Evolutionary conservation across 257 asterid genomes (phyloP).

Genomic region (Cinchona pubescens): DNA sequence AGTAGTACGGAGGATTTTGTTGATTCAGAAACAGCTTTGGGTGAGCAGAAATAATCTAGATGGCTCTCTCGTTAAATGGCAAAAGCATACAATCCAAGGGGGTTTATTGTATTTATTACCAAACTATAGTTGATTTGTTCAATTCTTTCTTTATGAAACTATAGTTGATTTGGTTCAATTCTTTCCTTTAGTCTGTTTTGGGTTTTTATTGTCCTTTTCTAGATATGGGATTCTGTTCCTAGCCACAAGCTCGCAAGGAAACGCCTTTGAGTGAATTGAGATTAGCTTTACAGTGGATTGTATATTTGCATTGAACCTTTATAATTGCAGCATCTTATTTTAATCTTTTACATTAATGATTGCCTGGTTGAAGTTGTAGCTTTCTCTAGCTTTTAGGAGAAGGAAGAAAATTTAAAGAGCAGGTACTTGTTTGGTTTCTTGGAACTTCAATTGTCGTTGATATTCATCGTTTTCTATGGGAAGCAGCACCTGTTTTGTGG

Average conservation of each 20-base stretch:
- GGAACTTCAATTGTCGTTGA: neutral
- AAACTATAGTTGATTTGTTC: too few relatives aligned
- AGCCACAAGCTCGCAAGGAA: conserved; percentile 84
- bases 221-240: conserved; percentile 99
- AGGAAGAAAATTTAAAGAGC: conserved; percentile 78
- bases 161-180: conserved; percentile 6
- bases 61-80: too few relatives aligned
- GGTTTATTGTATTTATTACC: too few relatives aligned
- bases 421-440: conserved; percentile 52
- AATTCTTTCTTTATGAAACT: neutral
- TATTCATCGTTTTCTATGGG: neutral
- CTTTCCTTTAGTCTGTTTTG: conserved; percentile 17
- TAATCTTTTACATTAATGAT: conserved; percentile 17
- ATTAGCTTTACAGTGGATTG: neutral
- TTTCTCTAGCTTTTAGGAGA: conserved; percentile 79
- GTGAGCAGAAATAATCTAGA: too few relatives aligned
- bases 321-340: neutral
- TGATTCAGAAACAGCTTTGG: too few relatives aligned
- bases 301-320: neutral
- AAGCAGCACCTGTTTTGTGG: neutral
- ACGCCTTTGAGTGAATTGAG: conserved; percentile 71
- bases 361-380: conserved; percentile 81
- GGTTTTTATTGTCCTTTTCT: conserved; percentile 16
- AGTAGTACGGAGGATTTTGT: too few relatives aligned
- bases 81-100: too few relatives aligned